Percentiles rank a stretch among this genome's conserved stretches.
Evolutionary conservation across 176 grass and related monocot species (phyloP).

Genomic region (Avena atlantica): DNA sequence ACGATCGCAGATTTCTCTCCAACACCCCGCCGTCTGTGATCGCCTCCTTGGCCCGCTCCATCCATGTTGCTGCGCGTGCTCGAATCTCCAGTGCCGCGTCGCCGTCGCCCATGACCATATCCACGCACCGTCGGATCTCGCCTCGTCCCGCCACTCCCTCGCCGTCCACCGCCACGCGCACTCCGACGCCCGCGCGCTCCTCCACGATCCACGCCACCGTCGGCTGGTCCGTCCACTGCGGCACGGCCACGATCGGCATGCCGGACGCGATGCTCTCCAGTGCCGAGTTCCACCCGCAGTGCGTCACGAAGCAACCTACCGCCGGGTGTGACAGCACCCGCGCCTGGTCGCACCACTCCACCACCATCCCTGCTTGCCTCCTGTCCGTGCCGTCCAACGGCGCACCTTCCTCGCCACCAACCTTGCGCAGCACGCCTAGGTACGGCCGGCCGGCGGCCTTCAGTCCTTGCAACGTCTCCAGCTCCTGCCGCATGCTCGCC

Average conservation of each 20-base stretch:
- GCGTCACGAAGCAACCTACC: conserved; percentile 63
- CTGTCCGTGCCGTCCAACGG: neutral
- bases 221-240: conserved; percentile 14
- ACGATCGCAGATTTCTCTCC: neutral
- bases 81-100: neutral
- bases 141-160: conserved; percentile 16
- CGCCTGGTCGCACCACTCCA: conserved; percentile 61
- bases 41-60: neutral
- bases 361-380: conserved; percentile 36
- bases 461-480: neutral
- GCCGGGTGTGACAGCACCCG: conserved; percentile 57
- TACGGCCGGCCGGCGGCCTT: conserved; percentile 27
- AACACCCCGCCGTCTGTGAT: neutral
- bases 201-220: conserved; percentile 25
- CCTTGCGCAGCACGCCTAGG: conserved; percentile 9
- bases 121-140: conserved; percentile 18
- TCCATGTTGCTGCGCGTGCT: neutral
- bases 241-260: neutral
- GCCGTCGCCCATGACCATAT: conserved; percentile 6
- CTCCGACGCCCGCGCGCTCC: conserved; percentile 19
- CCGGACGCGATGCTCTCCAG: conserved; percentile 52
- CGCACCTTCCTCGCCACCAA: neutral
- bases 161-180: conserved; percentile 4
- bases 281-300: conserved; percentile 70
- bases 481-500: neutral